Conservation (phyloP, 805 yeast species). For the Kuraishia borneana region DNA sequence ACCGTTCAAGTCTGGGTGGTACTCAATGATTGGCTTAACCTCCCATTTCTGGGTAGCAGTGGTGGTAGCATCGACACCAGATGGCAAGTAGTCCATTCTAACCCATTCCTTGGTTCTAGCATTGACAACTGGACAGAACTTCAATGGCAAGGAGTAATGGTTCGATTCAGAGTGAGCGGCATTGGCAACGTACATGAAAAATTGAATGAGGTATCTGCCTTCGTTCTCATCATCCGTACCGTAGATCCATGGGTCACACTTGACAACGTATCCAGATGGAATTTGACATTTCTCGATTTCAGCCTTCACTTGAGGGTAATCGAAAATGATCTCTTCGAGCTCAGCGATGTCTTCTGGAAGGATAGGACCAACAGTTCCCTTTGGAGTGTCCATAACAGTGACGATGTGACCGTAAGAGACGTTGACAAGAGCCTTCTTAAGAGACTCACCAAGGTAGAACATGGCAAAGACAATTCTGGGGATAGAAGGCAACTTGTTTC, state of each 20-base stretch:
- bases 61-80: conserved; percentile 51
- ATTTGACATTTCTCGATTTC: conserved; percentile 59
- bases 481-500: conserved; percentile 40
- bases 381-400: conserved; percentile 41
- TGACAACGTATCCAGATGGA: conserved; percentile 41
- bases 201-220: conserved; percentile 53
- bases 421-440: conserved; percentile 66
- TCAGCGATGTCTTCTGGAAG: conserved; percentile 52
- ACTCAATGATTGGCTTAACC: conserved; percentile 51
- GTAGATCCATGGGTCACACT: conserved; percentile 79
- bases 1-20: conserved; percentile 61
- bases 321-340: conserved; percentile 37
- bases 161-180: conserved; percentile 61
- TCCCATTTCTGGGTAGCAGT: conserved; percentile 52
- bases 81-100: conserved; percentile 65
- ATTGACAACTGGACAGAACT: conserved; percentile 66
- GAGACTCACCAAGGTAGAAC: conserved; percentile 43
- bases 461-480: conserved; percentile 60
- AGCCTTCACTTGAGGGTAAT: conserved; percentile 47
- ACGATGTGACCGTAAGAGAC: conserved; percentile 51
- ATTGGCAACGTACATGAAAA: conserved; percentile 62
- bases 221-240: conserved; percentile 64
- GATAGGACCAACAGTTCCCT: conserved; percentile 61
- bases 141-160: conserved; percentile 66
- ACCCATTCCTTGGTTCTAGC: conserved; percentile 46